phyloP scores from a whole-genome alignment of 2,329 filamentous ascomycete species.

The Polychaeton citri region DNA sequence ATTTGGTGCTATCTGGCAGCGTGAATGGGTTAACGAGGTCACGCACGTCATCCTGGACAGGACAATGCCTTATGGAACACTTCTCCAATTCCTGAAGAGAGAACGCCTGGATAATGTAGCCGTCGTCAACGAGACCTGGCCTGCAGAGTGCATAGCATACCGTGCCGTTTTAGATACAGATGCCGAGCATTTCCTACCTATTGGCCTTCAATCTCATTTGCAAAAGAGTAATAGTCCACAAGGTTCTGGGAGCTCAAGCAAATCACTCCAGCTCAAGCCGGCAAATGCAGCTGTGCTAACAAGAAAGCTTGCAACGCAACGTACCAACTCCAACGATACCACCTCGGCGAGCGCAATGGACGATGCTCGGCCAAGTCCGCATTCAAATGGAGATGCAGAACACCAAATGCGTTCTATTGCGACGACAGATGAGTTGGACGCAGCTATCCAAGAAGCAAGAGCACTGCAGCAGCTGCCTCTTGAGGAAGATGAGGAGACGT shows the following conservation, averaged over 20 bases:
- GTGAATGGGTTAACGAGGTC: conserved; percentile 40
- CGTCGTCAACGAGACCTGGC: conserved; percentile 36
- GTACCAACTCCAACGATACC: conserved; percentile 21
- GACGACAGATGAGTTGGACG: conserved; percentile 44
- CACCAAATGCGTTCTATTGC: background rate
- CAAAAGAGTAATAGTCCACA: background rate
- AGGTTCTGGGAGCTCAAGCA: conserved; percentile 10
- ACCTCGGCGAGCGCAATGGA: no score
- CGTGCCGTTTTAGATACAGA: conserved; percentile 34
- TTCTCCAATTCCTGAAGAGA: conserved; percentile 43
- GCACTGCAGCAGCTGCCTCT: conserved; percentile 38
- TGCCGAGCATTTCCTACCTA: background rate
- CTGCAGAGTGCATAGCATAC: conserved; percentile 30
- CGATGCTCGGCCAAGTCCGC: no score
- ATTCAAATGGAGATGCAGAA: no score
- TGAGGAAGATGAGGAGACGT: conserved; percentile 25
- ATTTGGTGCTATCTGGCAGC: conserved; percentile 61
- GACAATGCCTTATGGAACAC: conserved; percentile 47
- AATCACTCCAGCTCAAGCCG: conserved; percentile 39
- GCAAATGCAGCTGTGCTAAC: conserved; percentile 27
- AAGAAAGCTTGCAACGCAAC: conserved; percentile 26
- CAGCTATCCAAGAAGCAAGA: conserved; percentile 50
- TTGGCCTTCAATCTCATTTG: background rate
- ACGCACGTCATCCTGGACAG: conserved; percentile 76
- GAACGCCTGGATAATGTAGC: conserved; percentile 31